Base-by-base conservation (phyloP, 1,284 basidiomycete species). In the Cutaneotrichosporon dermatis region DNA sequence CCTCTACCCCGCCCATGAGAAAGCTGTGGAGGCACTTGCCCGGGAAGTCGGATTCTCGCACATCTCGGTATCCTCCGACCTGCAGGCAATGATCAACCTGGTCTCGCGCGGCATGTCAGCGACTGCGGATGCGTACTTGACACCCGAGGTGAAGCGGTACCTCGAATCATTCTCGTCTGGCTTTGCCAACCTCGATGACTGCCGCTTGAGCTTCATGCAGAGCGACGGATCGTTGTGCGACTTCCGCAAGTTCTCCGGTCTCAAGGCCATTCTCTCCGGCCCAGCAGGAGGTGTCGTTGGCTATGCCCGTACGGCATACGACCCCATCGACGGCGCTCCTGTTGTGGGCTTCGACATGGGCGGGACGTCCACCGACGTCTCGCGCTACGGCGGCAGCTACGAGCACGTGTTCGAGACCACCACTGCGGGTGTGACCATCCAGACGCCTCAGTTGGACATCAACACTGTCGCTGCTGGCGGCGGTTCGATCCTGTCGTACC, bases 111-210 rank as follows among this genome's bases (percentile, higher is more conserved):
- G 92, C 0, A 87, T 90, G 4, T 94, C 91, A 0, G 87, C 91
- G 0, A 96, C 92, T 0, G 95, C 93, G 0, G 95, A 99, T 69
- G 96, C 95, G 2, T 99, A 99, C 75, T 85, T 98, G 36, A 97
- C 94, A 0, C 95, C 94, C 1, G 89, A 96, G 51, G 79, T 97
- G 40, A 81, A 84, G 25, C 82, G 85, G 36, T 97, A 97, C 71
- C 83, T 97, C n/a, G 87, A 93, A 65, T 90, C 92, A 0, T 96
- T 97, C 81, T 96, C 93, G 78, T 76, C 79, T 37, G 92, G 93
- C 0, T 97, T 97, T 67, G 89, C 94, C 65, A 83, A 69, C n/a
- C 69, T 69, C 54, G 58, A 65, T 44, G 57, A 72, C 16, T 65
- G 69, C 12, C 65, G 66, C 7, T 66, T 76, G 34, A 66, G 70